Conservation (phyloP, 2,329 filamentous ascomycete species). For the Periconia macrospinosa region DNA sequence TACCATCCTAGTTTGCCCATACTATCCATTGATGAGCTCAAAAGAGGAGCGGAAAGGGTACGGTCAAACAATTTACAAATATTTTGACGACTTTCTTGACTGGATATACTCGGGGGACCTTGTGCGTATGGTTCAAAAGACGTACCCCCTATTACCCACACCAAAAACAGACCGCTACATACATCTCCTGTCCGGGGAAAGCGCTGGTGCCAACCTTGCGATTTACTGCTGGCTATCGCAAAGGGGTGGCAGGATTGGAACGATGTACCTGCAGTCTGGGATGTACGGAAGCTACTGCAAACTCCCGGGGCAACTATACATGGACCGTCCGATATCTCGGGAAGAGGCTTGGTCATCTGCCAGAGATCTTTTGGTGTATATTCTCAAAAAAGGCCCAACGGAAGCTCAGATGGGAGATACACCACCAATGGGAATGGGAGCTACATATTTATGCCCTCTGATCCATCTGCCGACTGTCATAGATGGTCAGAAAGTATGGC, state of each 20-base stretch:
- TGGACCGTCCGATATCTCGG: neutral
- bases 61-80: neutral
- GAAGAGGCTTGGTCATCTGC: neutral
- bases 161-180: neutral
- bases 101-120: neutral
- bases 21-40: neutral
- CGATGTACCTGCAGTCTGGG: neutral
- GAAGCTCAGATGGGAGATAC: neutral
- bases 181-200: neutral
- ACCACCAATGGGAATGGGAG: neutral
- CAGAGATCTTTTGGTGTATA: neutral
- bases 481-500: neutral
- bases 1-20: neutral
- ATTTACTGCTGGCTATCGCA: neutral
- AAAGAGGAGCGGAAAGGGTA: neutral
- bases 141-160: neutral
- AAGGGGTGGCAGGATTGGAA: neutral
- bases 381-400: neutral
- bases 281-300: neutral
- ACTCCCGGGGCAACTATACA: neutral
- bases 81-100: neutral
- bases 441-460: neutral
- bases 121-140: neutral
- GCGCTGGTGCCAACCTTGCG: neutral
- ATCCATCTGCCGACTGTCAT: neutral